Evolutionary conservation across 2,329 filamentous ascomycete genomes (phyloP).

Genomic region (Aspergillus fructus): DNA sequence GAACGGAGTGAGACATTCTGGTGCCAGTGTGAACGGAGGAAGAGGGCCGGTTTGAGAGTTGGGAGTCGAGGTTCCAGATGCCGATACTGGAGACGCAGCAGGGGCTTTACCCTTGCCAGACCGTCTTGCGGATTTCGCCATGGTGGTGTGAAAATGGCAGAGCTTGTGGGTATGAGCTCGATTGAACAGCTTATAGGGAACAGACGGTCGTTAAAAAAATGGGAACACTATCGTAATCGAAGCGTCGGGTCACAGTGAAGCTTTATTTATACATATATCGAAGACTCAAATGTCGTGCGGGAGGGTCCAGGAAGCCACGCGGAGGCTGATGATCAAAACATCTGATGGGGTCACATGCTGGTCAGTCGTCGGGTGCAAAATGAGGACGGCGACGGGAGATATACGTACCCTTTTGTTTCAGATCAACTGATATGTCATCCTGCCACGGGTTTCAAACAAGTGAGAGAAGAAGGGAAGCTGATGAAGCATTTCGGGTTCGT

Average conservation of each 20-base stretch:
- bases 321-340: constrained; percentile 13
- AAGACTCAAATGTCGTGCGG: background rate
- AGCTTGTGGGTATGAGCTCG: background rate
- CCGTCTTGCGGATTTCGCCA: constrained; percentile 37
- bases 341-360: constrained; percentile 22
- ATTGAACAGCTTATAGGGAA: background rate
- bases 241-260: background rate
- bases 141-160: constrained; percentile 14
- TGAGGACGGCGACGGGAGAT: background rate
- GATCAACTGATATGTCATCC: constrained; percentile 7
- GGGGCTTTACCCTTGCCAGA: constrained; percentile 30
- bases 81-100: constrained; percentile 21
- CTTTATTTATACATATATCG: constrained; percentile 7
- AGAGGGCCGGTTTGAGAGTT: constrained; percentile 45
- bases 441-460: background rate
- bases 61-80: constrained; percentile 34
- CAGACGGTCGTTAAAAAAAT: background rate
- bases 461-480: background rate
- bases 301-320: constrained; percentile 7
- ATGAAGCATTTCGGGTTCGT: background rate
- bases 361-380: constrained; percentile 8
- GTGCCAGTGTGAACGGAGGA: constrained; percentile 67
- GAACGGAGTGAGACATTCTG: constrained; percentile 64
- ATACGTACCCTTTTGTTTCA: background rate
- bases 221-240: background rate